Base-by-base conservation (phyloP, 352 stramenopile species). In the Phytophthora palmivora region DNA sequence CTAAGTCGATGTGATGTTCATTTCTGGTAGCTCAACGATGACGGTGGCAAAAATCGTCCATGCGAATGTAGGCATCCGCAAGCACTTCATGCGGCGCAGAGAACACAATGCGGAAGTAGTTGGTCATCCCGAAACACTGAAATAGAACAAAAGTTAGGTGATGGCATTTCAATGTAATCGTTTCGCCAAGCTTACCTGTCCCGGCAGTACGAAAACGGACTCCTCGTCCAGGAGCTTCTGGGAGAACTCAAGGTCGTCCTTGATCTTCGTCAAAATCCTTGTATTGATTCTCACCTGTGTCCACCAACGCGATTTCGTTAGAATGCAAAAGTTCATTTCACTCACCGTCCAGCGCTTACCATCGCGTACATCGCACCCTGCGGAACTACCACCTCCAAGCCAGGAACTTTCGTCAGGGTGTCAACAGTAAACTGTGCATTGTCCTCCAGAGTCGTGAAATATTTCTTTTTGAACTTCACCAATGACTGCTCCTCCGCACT, bases 301-400 rank as follows among this genome's bases (percentile, higher is more conserved):
- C 3, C 6, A 28, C 24, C 24, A 28, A 28, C 24, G 6, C 7
- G 30, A 34, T 2, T 34, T 12, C 7, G 7, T 34, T 34, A 34
- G 30, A 34, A 34, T 34, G 11, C 30, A 7, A 34, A 14, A 34
- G 2, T 2, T 11, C 30, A 12, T 9, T 34, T 12, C 11, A 34
- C 30, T 28, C 24, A 10, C 18, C 2, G 43, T 45, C 9, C 41
- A n/a, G 1, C 34, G 9, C 21, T 52, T 68, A 89, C 84, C 89
- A 98, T 98, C 11, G 88, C 84, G 65, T 99, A 99, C 94, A 99
- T 98, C 32, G 96, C 94, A 9, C 96, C 96, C 51, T 98, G 84
- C 1, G 96, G 91, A 12, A 88, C 72, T 24, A 97, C 79, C 6
- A 98, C 89, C 21, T 91, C 61, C 7, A 98, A 70, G 16, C 93